Percentiles rank a stretch among this genome's conserved stretches.
These are phyloP conservation scores for Colletotrichum sp. DNA, from an alignment of 2,329 filamentous ascomycete species.

Conservation along the genomic window DNA sequence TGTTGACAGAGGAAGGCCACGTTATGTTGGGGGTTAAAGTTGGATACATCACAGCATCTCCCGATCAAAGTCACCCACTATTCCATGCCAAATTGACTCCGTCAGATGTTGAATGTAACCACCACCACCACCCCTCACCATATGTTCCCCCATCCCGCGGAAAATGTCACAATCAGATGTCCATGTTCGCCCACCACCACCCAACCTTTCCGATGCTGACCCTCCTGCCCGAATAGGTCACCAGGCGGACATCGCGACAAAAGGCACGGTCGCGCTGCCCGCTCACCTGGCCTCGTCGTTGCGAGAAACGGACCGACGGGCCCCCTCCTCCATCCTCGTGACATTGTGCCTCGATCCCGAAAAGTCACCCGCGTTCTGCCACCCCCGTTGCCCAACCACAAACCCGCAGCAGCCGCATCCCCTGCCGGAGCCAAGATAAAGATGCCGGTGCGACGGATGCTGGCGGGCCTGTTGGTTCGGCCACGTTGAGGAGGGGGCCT, in stretches of 20 bases:
- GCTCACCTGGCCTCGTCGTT: neutral
- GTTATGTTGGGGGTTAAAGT: neutral
- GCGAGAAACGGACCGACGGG: constrained; percentile 1
- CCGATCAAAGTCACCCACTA: neutral
- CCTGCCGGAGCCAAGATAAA: constrained; percentile 2
- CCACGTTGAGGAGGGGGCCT: neutral
- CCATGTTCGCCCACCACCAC: neutral
- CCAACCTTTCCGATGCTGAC: neutral
- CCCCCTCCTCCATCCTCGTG: constrained; percentile 1
- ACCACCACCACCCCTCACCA: neutral
- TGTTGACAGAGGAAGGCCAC: neutral
- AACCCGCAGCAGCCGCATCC: neutral
- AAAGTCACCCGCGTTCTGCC: neutral
- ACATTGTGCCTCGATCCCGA: neutral
- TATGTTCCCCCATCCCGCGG: neutral
- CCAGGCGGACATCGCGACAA: constrained; percentile 4
- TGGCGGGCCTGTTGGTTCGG: neutral
- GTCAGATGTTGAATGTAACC: neutral
- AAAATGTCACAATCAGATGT: neutral
- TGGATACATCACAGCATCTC: neutral
- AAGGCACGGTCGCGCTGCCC: neutral
- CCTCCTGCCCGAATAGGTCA: neutral
- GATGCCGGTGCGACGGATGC: neutral
- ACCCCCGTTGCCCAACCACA: neutral
- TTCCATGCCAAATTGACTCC: neutral